Evolutionary conservation across 257 asterid genomes (phyloP).

Genomic region (Solanum medicagineum): DNA sequence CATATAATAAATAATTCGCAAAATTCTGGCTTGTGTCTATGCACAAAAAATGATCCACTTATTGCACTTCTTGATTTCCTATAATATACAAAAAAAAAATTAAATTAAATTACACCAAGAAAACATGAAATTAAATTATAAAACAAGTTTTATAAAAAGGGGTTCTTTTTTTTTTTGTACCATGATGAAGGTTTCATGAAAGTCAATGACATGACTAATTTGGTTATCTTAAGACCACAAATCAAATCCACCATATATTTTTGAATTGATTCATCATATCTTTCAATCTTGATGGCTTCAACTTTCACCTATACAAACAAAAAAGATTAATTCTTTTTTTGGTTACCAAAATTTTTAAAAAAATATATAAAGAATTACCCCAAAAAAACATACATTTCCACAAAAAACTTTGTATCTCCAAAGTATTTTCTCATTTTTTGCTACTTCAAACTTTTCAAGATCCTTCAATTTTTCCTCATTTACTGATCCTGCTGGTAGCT

Average conservation of each 20-base stretch:
- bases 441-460: conserved; percentile 29
- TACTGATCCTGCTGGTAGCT: conserved; percentile 15
- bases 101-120: background rate
- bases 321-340: background rate
- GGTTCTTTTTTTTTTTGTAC: background rate
- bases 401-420: conserved; percentile 29
- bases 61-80: conserved; percentile 59
- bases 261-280: conserved; percentile 31
- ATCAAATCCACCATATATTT: conserved; percentile 34
- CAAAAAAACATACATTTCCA: conserved; percentile 10
- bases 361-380: background rate
- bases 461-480: conserved; percentile 33
- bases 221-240: conserved; percentile 25
- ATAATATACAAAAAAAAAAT: background rate
- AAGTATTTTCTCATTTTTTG: conserved; percentile 11
- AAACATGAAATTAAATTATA: background rate
- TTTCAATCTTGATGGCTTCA: conserved; percentile 31
- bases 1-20: conserved; percentile 41
- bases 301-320: conserved; percentile 30
- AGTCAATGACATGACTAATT: conserved; percentile 43
- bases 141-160: background rate
- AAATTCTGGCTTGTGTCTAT: conserved; percentile 40
- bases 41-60: conserved; percentile 35
- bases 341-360: background rate
- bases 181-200: conserved; percentile 16